These are phyloP conservation scores for Suhomyces prunicola DNA, from an alignment of 805 yeast species.

Conservation along the genomic window DNA sequence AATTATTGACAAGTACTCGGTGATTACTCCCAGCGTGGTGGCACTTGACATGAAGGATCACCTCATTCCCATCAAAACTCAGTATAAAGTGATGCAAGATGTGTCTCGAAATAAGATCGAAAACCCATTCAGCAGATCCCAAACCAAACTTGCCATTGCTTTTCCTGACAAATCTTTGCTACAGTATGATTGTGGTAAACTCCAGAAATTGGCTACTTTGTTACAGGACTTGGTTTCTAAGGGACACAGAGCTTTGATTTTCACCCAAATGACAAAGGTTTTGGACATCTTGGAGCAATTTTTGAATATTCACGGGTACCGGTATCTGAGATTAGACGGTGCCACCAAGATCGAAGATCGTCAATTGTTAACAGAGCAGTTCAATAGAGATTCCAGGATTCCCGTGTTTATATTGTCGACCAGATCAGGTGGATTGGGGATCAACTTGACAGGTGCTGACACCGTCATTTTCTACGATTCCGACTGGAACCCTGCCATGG, in stretches of 20 bases:
- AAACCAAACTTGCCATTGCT: slow-evolving; percentile 84
- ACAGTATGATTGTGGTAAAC: slow-evolving; percentile 95
- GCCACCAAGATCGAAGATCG: slow-evolving; percentile 97
- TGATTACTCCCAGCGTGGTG: slow-evolving; percentile 84
- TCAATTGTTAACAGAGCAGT: slow-evolving; percentile 87
- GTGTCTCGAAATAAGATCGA: slow-evolving; percentile 42
- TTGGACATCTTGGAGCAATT: slow-evolving; percentile 91
- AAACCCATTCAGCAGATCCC: slow-evolving; percentile 70
- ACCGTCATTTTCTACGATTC: slow-evolving; percentile 97
- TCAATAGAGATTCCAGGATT: slow-evolving; percentile 79
- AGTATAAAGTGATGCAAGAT: slow-evolving; percentile 25
- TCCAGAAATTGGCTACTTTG: slow-evolving; percentile 77
- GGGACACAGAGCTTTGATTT: slow-evolving; percentile 92
- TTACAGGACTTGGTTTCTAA: slow-evolving; percentile 73
- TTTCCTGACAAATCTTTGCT: slow-evolving; percentile 92
- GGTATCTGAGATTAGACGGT: slow-evolving; percentile 94
- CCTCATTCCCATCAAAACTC: slow-evolving; percentile 41
- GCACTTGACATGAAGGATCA: slow-evolving; percentile 65
- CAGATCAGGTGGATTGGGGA: slow-evolving; percentile 98
- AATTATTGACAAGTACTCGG: slow-evolving; percentile 70
- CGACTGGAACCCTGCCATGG: slow-evolving; percentile 99
- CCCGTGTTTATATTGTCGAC: slow-evolving; percentile 92
- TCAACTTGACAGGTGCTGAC: slow-evolving; percentile 96
- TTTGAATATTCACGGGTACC: slow-evolving; percentile 88
- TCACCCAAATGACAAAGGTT: slow-evolving; percentile 98